These are phyloP conservation scores for Asterophora lycoperdoides DNA, from an alignment of 768 basidiomycete genomes.

Conservation along the genomic window DNA sequence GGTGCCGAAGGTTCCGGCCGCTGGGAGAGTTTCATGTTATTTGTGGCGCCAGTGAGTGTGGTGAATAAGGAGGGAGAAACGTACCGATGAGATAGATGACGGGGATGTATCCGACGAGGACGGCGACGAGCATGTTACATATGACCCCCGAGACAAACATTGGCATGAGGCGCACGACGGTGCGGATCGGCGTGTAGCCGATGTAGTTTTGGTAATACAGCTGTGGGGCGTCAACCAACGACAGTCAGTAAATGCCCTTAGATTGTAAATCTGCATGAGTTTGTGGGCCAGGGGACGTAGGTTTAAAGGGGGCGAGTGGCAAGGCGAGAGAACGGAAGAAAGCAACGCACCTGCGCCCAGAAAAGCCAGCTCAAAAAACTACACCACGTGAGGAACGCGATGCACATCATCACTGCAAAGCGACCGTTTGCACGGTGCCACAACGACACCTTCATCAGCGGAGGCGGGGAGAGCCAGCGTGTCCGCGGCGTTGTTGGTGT, in stretches of 20 bases:
- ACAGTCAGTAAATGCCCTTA: too few relatives aligned
- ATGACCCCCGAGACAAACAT: slow-evolving; percentile 63
- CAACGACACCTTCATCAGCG: slow-evolving; percentile 57
- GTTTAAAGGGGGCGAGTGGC: slow-evolving; percentile 15
- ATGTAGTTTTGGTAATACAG: slow-evolving; percentile 71
- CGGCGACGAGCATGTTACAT: slow-evolving; percentile 63
- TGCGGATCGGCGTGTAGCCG: slow-evolving; percentile 47
- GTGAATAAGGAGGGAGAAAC: slow-evolving; percentile 13
- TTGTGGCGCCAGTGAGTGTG: neutral
- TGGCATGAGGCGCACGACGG: slow-evolving; percentile 65
- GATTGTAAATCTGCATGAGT: too few relatives aligned
- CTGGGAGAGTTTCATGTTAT: slow-evolving; percentile 3
- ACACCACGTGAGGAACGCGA: slow-evolving; percentile 58
- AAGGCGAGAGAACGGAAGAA: slow-evolving; percentile 31
- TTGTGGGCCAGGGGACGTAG: too few relatives aligned
- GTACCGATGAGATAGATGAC: slow-evolving; percentile 56
- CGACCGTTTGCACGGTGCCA: slow-evolving; percentile 56
- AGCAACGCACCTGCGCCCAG: slow-evolving; percentile 22
- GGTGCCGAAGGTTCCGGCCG: slow-evolving; percentile 54
- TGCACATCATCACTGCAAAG: slow-evolving; percentile 51
- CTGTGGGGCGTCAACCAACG: slow-evolving; percentile 26
- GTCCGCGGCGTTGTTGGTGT: neutral
- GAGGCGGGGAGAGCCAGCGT: slow-evolving; percentile 38
- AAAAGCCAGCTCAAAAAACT: slow-evolving; percentile 49
- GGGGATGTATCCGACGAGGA: slow-evolving; percentile 51